Base-by-base conservation (phyloP, 768 basidiomycete species). In the Phlebiopsis gigantea region DNA sequence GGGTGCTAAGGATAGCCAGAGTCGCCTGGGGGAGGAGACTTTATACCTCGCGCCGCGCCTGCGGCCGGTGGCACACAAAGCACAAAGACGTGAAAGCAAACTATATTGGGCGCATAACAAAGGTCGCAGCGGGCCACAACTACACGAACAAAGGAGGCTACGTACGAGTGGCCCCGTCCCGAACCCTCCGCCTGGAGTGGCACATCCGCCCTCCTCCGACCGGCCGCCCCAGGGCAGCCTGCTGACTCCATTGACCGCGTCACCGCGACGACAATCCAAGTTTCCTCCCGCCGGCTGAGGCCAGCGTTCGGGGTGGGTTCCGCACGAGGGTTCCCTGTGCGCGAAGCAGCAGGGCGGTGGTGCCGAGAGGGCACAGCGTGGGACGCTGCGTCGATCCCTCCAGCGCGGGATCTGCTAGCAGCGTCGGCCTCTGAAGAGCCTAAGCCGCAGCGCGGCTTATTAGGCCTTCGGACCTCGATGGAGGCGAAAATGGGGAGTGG, bases 361-460 rank as follows among this genome's bases (percentile, higher is more conserved):
- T 51, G 49, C 50, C 22, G 5, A 25, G 50, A 41, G 21, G 53
- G 42, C 53, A 54, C 53, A 54, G 53, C 43, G 30, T 2, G 43
- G 43, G 42, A 54, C 53, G 53, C 53, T 54, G 53, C 43, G 53
- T 54, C 21, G 53, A 15, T 26, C 42, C 53, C 43, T 45, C 53
- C 53, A 46, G 53, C 53, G 21, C 53, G 34, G 43, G 43, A 25
- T n/a, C 6, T 22, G 44, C 42, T 46, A 26, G 53, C 53, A 52
- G 50, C 50, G 50, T 52, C 50, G 22, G 50, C 3, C 14, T 52
- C 50, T 34, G 34, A 30, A 52, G 42, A 34, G 42, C 50, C 34
- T 10, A 24, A 34, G 50, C 50, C 34, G 30, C 10, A 10, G 2
- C 12, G 34, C 50, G 50, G 22, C 31, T 21, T 24, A 24, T 19